Evolutionary conservation across 1,139 yeast species (phyloP).

Genomic region (Pichia sp.): DNA sequence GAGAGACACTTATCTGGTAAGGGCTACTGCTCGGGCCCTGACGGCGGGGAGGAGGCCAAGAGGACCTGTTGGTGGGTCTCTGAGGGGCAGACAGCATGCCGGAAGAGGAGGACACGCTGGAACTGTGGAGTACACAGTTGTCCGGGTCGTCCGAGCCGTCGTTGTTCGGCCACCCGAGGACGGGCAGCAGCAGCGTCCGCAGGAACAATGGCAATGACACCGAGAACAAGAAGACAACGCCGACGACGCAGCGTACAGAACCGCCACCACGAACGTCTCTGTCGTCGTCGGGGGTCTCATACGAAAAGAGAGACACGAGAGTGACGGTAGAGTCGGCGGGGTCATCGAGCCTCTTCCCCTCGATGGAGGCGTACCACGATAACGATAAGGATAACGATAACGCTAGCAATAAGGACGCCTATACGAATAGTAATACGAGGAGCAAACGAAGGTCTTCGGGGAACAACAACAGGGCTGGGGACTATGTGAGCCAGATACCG

Average conservation of each 20-base stretch:
- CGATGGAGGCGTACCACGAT: background rate
- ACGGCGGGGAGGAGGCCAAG: no score
- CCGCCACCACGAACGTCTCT: background rate
- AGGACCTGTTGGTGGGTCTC: no score
- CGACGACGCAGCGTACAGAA: no score
- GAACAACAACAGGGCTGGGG: no score
- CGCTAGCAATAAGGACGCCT: background rate
- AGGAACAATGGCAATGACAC: background rate
- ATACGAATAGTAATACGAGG: no score
- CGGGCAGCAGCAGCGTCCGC: background rate
- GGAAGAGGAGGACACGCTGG: background rate
- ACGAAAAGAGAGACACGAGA: background rate
- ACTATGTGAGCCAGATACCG: background rate
- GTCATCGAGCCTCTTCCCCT: slow-evolving; percentile 7
- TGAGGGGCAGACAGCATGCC: background rate
- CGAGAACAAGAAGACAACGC: no score
- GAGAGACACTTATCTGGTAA: background rate
- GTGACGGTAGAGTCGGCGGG: background rate
- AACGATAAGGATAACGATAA: background rate
- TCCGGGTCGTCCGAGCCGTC: slow-evolving; percentile 3
- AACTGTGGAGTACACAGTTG: background rate
- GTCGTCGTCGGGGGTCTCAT: background rate
- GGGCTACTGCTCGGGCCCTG: no score
- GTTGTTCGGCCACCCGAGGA: background rate
- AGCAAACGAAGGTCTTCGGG: no score